These are phyloP conservation scores for Gypsophila paniculata DNA, from an alignment of 179 eudicot species.

Conservation along the genomic window DNA sequence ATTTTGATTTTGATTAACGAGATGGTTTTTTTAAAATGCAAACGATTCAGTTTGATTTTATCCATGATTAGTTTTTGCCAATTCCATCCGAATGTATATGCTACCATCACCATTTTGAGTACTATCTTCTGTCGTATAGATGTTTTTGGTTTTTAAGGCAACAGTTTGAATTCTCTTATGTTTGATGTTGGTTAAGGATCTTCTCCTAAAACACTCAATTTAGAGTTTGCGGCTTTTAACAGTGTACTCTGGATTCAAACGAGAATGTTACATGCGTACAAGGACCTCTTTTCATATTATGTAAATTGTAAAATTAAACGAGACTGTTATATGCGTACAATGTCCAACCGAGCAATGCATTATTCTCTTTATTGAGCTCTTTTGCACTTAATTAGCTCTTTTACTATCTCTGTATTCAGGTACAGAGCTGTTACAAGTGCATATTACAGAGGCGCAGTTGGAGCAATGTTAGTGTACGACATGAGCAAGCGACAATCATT, in stretches of 20 bases:
- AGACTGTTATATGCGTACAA: no score
- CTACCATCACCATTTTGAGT: background rate
- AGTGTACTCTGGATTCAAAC: no score
- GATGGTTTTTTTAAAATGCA: no score
- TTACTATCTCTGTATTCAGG: constrained; percentile 21
- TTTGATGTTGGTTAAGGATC: background rate
- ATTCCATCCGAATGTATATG: background rate
- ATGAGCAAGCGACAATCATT: constrained; percentile 50
- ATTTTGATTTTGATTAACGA: no score
- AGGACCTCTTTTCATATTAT: no score
- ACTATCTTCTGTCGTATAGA: background rate
- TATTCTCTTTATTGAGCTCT: background rate
- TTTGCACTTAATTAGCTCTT: background rate
- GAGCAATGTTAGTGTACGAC: constrained; percentile 48
- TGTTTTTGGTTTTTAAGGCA: no score
- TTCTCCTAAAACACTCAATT: no score
- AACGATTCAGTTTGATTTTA: background rate
- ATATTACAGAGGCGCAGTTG: constrained; percentile 50
- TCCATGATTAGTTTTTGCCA: background rate
- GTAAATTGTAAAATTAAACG: no score
- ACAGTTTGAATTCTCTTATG: background rate
- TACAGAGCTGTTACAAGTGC: constrained; percentile 50
- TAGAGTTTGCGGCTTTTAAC: no score
- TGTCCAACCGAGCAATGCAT: no score
- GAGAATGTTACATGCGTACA: no score